A percentile compares a stretch with the other conserved stretches of the same genome.
These are phyloP conservation scores for Pseudogymnoascus pannorum DNA, from an alignment of 2,329 filamentous ascomycete species.

Conservation along the genomic window DNA sequence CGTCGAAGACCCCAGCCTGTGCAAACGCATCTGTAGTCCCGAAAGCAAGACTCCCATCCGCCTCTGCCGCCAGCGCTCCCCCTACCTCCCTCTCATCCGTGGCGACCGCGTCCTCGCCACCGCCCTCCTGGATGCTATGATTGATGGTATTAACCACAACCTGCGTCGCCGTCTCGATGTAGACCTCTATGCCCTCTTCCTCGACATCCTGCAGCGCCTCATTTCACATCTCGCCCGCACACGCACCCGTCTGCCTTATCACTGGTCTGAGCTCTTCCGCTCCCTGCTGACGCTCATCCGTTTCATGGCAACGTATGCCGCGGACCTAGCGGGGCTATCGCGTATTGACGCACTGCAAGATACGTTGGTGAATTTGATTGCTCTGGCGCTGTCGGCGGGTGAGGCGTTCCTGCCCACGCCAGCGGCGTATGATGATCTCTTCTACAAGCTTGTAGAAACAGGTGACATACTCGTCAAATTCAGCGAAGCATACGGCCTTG, in stretches of 20 bases:
- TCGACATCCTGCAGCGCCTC: slow-evolving; percentile 75
- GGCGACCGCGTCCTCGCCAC: slow-evolving; percentile 68
- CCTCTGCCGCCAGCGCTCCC: slow-evolving; percentile 81
- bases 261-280: slow-evolving; percentile 94
- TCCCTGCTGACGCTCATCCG: slow-evolving; percentile 79
- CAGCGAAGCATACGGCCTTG: slow-evolving; percentile 63
- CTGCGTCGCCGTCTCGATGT: slow-evolving; percentile 78
- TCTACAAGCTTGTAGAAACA: slow-evolving; percentile 95
- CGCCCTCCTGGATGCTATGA: slow-evolving; percentile 74
- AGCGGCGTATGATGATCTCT: slow-evolving; percentile 86
- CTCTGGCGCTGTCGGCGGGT: slow-evolving; percentile 75
- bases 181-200: slow-evolving; percentile 71
- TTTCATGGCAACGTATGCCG: slow-evolving; percentile 80
- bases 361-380: slow-evolving; percentile 72
- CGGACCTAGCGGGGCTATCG: slow-evolving; percentile 62
- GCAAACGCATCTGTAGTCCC: slow-evolving; percentile 76
- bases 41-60: slow-evolving; percentile 68
- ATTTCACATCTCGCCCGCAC: slow-evolving; percentile 78
- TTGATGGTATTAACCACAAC: slow-evolving; percentile 92
- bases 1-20: slow-evolving; percentile 74
- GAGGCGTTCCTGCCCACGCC: slow-evolving; percentile 87
- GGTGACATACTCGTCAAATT: slow-evolving; percentile 78
- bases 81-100: slow-evolving; percentile 69
- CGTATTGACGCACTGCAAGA: slow-evolving; percentile 69
- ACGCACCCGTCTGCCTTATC: slow-evolving; percentile 74